Base-by-base conservation (phyloP, 2,329 filamentous ascomycete species). In the Neonectria hederae region DNA sequence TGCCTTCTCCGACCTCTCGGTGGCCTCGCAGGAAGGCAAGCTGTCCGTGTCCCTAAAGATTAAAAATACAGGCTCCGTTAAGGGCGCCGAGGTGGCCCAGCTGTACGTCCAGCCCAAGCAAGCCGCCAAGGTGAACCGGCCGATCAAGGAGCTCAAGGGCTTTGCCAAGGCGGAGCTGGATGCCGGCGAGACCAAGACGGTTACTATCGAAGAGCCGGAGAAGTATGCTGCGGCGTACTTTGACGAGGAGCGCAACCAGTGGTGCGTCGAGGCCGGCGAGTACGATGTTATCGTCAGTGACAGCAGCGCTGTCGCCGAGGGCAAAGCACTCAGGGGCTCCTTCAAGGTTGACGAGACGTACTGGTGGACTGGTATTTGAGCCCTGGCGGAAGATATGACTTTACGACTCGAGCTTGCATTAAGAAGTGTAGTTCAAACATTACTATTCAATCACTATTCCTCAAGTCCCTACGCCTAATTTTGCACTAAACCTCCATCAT, bases 181-280 rank as follows among this genome's bases (percentile, higher is more conserved):
- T 57, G 81, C 87, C 0, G 90, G 89, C 0, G 83, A 90, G 78
- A 83, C 79, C 48, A 84, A 86, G 78, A 80, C 70, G 7, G 86
- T 89, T 2, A 80, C 83, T n/a, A 81, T 94, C 8, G 78, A 80
- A 4, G 78, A 89, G 53, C 74, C 86, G 65, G 86, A 86, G 72
- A 92, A 91, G 78, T 89, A 91, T 59, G 88, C 87, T 0, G 85
- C 87, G 0, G 87, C 87, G 58, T 93, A 89, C 79, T 93, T 89
- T 83, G 89, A 92, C 69, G 91, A 93, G 79, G 84, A 86, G 66
- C 81, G 86, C 13, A 82, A 85, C 59, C 81, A 87, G 71, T 94
- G 90, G 90, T 84, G 86, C 21, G 85, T 85, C 1, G 90, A 92
- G 79, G 83, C 84, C 74, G 91, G 90, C 30, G 80, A 81, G 52